Percentiles rank a stretch among this genome's conserved stretches.
Evolutionary conservation across 306 rosid species (phyloP).

Genomic region (Coriaria nepalensis): DNA sequence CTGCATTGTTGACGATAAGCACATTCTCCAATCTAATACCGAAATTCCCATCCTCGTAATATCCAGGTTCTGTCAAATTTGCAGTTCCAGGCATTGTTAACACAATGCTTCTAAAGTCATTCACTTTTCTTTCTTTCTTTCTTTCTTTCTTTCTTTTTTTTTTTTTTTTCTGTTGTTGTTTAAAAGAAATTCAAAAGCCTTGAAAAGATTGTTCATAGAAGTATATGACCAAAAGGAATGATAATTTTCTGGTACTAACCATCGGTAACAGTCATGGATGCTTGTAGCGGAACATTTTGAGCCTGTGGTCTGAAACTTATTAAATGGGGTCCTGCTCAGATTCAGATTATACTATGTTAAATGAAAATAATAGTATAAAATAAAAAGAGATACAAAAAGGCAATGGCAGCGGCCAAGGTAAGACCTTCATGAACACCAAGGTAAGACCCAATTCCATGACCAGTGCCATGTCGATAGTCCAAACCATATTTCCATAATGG

Average conservation of each 20-base stretch:
- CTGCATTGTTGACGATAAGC: conserved; percentile 70
- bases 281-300: conserved; percentile 78
- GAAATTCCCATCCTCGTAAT: conserved; percentile 81
- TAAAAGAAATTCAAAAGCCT: too few species aligned
- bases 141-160: too few species aligned
- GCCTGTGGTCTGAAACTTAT: conserved; percentile 92
- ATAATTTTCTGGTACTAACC: conserved; percentile 48
- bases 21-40: conserved; percentile 99
- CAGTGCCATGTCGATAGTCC: conserved; percentile 98
- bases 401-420: conserved; percentile 6
- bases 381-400: conserved; percentile 11
- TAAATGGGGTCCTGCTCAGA: conserved; percentile 73
- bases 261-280: conserved; percentile 91
- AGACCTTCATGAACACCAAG: conserved; percentile 96
- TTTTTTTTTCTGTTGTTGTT: too few species aligned
- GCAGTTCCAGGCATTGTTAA: conserved; percentile 9
- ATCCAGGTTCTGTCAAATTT: conserved; percentile 83
- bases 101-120: too few species aligned
- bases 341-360: neutral
- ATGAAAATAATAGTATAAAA: neutral
- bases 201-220: neutral
- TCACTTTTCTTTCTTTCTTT: too few species aligned
- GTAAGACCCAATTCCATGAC: conserved; percentile 97
- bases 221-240: neutral
- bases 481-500: conserved; percentile 94